A percentile compares a stretch with the other conserved stretches of the same genome.
Evolutionary conservation across 139 green algal species (phyloP).

Genomic region (Mychonastes homosphaera): DNA sequence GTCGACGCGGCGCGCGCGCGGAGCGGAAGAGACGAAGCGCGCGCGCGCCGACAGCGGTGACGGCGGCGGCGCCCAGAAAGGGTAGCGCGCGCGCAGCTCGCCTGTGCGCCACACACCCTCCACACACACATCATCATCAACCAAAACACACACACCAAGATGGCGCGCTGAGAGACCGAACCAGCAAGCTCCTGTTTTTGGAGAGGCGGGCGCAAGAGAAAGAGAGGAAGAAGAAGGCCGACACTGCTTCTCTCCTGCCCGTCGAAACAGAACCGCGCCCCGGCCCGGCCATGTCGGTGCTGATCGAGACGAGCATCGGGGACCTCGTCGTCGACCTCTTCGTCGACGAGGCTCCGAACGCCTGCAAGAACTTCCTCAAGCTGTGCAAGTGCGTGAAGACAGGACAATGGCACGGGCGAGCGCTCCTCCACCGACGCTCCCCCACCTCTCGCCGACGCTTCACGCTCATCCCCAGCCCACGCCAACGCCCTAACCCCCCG

Average conservation of each 20-base stretch:
- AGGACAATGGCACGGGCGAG: not conserved
- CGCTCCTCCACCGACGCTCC: not conserved
- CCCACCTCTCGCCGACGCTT: not conserved
- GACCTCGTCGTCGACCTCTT: slow-evolving; percentile 91
- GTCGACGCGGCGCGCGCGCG: too few relatives aligned
- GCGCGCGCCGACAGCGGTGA: too few relatives aligned
- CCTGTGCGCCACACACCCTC: too few relatives aligned
- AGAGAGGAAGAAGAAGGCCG: not conserved
- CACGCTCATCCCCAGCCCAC: not conserved
- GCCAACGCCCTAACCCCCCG: not conserved
- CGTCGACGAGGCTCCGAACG: slow-evolving; percentile 65
- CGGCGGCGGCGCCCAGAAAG: too few relatives aligned
- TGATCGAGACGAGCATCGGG: slow-evolving; percentile 89
- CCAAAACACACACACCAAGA: not conserved
- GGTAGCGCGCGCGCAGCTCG: too few relatives aligned
- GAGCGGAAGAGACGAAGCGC: too few relatives aligned
- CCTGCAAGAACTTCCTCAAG: slow-evolving; percentile 90
- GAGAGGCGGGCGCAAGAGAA: not conserved
- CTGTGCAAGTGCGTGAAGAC: slow-evolving; percentile 64
- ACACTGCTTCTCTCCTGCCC: not conserved
- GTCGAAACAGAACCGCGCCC: not conserved
- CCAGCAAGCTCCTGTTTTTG: not conserved
- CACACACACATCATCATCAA: too few relatives aligned
- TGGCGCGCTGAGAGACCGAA: not conserved
- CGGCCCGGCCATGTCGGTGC: slow-evolving; percentile 64